Evolutionary conservation across 768 basidiomycete genomes (phyloP).

Genomic region (Leccinum longicurvipes): DNA sequence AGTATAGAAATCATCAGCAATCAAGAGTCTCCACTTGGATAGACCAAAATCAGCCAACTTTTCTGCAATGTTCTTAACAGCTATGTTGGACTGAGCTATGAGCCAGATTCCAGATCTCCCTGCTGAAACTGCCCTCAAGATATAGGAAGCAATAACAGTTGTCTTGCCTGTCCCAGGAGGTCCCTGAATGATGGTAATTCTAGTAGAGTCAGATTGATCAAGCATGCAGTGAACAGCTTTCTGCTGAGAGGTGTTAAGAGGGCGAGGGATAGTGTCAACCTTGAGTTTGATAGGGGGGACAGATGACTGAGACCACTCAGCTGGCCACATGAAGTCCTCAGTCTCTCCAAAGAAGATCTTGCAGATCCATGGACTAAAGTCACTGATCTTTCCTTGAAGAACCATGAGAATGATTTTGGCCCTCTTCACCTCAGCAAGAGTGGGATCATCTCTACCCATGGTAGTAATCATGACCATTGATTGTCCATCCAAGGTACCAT

Average conservation of each 20-base stretch:
- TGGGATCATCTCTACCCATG: conserved; percentile 54
- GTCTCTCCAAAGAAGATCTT: conserved; percentile 34
- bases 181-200: conserved; percentile 41
- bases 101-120: conserved; percentile 64
- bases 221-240: conserved; percentile 39
- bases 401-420: conserved; percentile 27
- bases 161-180: conserved; percentile 76
- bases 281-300: conserved; percentile 17
- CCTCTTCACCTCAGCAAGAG: conserved; percentile 52
- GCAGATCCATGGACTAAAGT: conserved; percentile 37
- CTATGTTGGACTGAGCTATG: conserved; percentile 82
- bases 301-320: conserved; percentile 25
- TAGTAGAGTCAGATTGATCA: conserved; percentile 27
- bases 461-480: conserved; percentile 39
- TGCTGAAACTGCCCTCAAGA: conserved; percentile 41
- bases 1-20: conserved; percentile 65
- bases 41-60: conserved; percentile 60
- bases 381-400: conserved; percentile 34
- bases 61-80: conserved; percentile 87
- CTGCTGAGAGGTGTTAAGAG: conserved; percentile 40
- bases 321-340: conserved; percentile 38
- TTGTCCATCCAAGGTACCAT: conserved; percentile 31
- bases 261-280: conserved; percentile 17
- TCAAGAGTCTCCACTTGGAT: conserved; percentile 58
- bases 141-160: conserved; percentile 65